phyloP scores from a whole-genome alignment of 371 early-diverging fungal species.

The Mucor velutinosus region DNA sequence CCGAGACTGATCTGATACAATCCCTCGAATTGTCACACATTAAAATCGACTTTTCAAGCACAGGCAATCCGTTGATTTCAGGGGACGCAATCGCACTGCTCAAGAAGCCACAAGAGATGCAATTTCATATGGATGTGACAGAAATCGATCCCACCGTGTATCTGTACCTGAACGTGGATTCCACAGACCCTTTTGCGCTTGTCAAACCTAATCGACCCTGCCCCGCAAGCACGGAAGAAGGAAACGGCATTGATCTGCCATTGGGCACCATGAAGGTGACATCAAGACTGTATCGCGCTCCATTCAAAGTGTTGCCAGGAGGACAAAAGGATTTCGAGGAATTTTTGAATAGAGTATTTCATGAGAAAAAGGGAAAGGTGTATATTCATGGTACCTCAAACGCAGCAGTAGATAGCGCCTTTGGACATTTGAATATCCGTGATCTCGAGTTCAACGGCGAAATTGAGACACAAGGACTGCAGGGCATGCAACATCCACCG shows the following conservation, averaged over 20 bases:
- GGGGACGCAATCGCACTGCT: slow-evolving; percentile 39
- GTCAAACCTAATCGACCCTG: slow-evolving; percentile 34
- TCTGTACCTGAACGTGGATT: slow-evolving; percentile 32
- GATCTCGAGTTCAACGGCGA: slow-evolving; percentile 45
- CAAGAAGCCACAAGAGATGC: slow-evolving; percentile 47
- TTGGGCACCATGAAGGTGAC: slow-evolving; percentile 21
- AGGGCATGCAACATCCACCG: slow-evolving; percentile 44
- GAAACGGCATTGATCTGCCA: slow-evolving; percentile 19
- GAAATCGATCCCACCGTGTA: slow-evolving; percentile 41
- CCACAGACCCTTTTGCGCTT: slow-evolving; percentile 38
- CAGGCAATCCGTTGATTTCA: slow-evolving; percentile 33
- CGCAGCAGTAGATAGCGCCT: slow-evolving; percentile 40
- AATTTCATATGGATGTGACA: slow-evolving; percentile 43
- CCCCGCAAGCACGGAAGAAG: slow-evolving; percentile 33
- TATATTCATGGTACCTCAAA: slow-evolving; percentile 45
- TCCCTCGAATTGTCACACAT: slow-evolving; percentile 37
- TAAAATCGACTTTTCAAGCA: slow-evolving; percentile 41
- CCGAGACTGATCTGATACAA: slow-evolving; percentile 42
- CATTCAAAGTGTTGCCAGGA: slow-evolving; percentile 41
- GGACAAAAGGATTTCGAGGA: slow-evolving; percentile 48
- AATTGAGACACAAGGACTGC: slow-evolving; percentile 38
- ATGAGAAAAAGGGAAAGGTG: slow-evolving; percentile 25
- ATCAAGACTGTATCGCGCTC: slow-evolving; percentile 36
- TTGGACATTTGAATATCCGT: slow-evolving; percentile 40
- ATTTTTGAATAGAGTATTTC: slow-evolving; percentile 19